Evolutionary conservation across 306 rosid genomes (phyloP).

Genomic region (Begonia fuchsioides): DNA sequence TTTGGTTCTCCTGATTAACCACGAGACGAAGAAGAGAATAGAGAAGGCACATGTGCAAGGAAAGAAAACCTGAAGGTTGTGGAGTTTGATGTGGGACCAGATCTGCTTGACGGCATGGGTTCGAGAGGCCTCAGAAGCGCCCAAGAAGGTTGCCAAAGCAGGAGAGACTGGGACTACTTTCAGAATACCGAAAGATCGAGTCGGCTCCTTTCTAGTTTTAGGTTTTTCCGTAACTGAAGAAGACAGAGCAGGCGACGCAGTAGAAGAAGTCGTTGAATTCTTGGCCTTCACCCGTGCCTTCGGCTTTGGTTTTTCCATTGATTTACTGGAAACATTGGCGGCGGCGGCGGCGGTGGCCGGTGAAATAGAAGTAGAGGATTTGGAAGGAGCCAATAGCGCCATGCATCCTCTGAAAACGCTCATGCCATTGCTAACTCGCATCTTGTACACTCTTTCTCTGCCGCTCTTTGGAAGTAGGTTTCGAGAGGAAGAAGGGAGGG

Average conservation of each 20-base stretch:
- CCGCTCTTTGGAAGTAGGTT: neutral
- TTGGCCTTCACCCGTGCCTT: conserved; percentile 9
- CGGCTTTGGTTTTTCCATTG: conserved; percentile 8
- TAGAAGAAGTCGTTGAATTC: conserved; percentile 1
- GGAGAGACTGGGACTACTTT: conserved; percentile 22
- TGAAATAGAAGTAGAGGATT: conserved; percentile 11
- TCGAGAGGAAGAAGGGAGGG: neutral
- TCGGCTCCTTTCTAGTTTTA: neutral
- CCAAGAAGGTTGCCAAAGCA: conserved; percentile 20
- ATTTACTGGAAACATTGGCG: neutral
- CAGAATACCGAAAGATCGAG: conserved; percentile 12
- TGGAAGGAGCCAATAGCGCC: conserved; percentile 16
- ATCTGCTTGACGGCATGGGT: conserved; percentile 29
- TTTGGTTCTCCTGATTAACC: too few relatives aligned
- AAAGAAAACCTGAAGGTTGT: conserved; percentile 24
- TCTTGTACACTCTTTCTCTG: neutral
- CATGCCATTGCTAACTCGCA: conserved; percentile 1
- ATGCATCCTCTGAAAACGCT: conserved; percentile 23
- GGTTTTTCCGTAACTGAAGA: neutral
- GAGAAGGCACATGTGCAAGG: neutral
- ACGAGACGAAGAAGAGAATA: neutral
- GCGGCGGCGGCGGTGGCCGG: neutral
- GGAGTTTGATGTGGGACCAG: conserved; percentile 35
- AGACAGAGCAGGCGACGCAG: neutral
- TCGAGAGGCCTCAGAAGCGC: conserved; percentile 24